Percentiles rank a stretch among this genome's conserved stretches.
Conservation (phyloP, 139 green algal genomes). For the Haematococcus sp. region DNA sequence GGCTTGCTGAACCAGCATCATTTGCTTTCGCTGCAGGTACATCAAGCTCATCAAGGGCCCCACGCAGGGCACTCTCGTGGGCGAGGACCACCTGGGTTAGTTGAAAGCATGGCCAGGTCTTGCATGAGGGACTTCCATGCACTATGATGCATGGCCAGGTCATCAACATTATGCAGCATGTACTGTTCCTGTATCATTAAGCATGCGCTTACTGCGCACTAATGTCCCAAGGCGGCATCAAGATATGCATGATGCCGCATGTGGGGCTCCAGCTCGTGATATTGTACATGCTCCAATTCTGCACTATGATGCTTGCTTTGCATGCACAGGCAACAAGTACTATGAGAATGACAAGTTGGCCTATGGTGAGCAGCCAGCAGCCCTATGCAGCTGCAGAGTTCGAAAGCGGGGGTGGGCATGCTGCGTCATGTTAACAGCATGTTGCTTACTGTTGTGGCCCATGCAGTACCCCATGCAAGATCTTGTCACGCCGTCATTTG, state of each 20-base stretch:
- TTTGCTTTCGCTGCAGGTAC: not conserved
- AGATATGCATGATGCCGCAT: no score
- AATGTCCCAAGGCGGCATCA: not conserved
- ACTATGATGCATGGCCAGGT: not conserved
- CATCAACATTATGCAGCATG: not conserved
- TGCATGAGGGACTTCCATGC: no score
- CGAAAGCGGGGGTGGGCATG: no score
- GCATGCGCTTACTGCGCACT: not conserved
- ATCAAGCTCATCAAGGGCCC: conserved; percentile 39
- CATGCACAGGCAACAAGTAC: conserved; percentile 48
- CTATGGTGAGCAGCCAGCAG: conserved; percentile 21
- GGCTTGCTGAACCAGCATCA: not conserved
- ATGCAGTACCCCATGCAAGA: no score
- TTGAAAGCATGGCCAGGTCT: no score
- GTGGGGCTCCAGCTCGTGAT: no score
- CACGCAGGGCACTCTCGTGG: conserved; percentile 34
- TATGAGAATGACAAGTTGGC: conserved; percentile 42
- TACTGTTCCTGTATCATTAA: not conserved
- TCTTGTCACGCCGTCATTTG: no score
- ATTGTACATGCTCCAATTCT: no score
- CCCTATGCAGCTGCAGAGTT: no score
- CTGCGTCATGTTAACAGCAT: no score
- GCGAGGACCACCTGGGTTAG: conserved; percentile 33
- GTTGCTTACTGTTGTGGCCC: no score
- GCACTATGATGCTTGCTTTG: not conserved